Conservation (phyloP, 257 asterid genomes). For the Fraxinus pennsylvanica region DNA sequence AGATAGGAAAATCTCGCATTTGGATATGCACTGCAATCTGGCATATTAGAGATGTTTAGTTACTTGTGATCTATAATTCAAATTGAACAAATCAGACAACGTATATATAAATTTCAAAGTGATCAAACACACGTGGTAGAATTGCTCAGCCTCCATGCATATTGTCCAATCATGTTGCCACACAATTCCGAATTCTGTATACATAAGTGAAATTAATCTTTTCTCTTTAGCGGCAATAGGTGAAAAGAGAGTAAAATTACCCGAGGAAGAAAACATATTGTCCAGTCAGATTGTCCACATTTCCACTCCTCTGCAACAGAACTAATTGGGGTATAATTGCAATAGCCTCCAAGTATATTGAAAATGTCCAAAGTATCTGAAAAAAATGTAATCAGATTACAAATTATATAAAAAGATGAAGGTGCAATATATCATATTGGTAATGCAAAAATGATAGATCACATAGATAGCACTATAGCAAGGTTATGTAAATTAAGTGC, state of each 20-base stretch:
- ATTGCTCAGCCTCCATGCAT: neutral
- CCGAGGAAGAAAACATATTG: conserved; percentile 93
- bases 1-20: neutral
- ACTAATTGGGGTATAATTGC: conserved; percentile 92
- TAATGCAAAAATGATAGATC: neutral
- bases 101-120: neutral
- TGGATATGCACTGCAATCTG: neutral
- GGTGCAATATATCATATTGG: neutral
- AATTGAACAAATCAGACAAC: neutral
- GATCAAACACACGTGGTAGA: neutral
- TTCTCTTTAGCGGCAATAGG: conserved; percentile 11
- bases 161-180: neutral
- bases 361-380: conserved; percentile 90
- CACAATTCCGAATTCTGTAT: neutral
- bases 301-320: conserved; percentile 95
- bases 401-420: conserved; percentile 7
- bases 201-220: neutral
- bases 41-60: neutral
- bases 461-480: neutral
- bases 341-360: conserved; percentile 77
- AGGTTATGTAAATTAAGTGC: neutral
- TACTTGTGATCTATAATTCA: neutral
- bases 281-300: conserved; percentile 92
- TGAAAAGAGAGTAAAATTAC: conserved; percentile 44
- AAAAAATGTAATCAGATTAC: conserved; percentile 11